These are phyloP conservation scores for Postia placenta DNA, from an alignment of 768 basidiomycete genomes.

Conservation along the genomic window DNA sequence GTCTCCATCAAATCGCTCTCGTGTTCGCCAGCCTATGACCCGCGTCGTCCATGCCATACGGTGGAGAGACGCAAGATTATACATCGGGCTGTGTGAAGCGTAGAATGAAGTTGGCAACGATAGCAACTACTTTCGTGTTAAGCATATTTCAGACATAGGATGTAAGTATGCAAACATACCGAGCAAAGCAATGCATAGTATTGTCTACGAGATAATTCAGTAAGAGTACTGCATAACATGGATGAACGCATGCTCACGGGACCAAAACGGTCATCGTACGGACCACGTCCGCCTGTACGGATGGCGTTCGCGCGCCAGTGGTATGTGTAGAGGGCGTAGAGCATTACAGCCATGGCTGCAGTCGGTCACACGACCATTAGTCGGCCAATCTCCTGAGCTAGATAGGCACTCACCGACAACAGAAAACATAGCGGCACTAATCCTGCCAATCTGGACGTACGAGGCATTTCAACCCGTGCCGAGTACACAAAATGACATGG, in stretches of 20 bases:
- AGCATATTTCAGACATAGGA: neutral
- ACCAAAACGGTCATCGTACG: constrained; percentile 94
- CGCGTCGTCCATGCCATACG: too few relatives aligned
- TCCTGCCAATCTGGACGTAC: constrained; percentile 72
- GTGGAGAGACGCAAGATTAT: too few relatives aligned
- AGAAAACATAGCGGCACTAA: constrained; percentile 95
- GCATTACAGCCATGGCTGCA: constrained; percentile 92
- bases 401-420: constrained; percentile 62
- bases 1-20: too few relatives aligned
- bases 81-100: constrained; percentile 53
- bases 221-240: constrained; percentile 6
- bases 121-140: constrained; percentile 50
- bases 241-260: constrained; percentile 58
- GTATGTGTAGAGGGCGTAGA: constrained; percentile 91
- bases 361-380: constrained; percentile 10
- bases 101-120: constrained; percentile 80
- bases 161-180: too few relatives aligned
- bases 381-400: neutral
- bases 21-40: too few relatives aligned
- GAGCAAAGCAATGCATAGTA: constrained; percentile 78
- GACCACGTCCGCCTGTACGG: constrained; percentile 83
- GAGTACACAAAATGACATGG: neutral
- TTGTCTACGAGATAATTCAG: constrained; percentile 44
- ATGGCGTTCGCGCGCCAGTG: constrained; percentile 96
- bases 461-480: neutral